Evolutionary conservation across 176 grass and related monocot genomes (phyloP).

Genomic region (Eleusine indica): DNA sequence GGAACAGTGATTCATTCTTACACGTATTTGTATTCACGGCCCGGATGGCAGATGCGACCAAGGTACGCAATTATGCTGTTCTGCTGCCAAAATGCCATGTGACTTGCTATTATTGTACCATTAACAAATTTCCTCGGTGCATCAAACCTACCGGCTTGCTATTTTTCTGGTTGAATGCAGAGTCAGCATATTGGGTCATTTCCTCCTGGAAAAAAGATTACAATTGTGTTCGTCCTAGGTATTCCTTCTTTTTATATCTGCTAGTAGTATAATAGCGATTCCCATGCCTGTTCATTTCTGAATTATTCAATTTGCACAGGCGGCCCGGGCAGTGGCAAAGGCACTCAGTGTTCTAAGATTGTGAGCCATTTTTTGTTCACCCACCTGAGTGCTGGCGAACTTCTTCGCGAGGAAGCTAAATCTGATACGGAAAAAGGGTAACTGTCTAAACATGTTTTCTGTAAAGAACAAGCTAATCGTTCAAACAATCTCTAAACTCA

Average conservation of each 20-base stretch:
- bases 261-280: too few species aligned
- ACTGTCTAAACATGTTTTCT: too few species aligned
- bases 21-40: background rate
- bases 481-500: too few species aligned
- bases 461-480: too few species aligned
- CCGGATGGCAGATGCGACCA: background rate
- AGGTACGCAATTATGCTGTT: background rate
- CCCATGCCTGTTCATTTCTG: background rate
- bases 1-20: too few species aligned
- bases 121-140: too few species aligned
- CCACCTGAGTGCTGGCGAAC: too few species aligned
- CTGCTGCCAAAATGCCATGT: background rate
- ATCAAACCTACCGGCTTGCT: background rate
- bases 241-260: background rate
- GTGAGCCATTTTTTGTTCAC: slow-evolving; percentile 58
- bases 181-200: slow-evolving; percentile 12
- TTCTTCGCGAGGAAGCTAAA: too few species aligned
- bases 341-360: slow-evolving; percentile 71
- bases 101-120: too few species aligned
- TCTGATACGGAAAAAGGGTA: too few species aligned
- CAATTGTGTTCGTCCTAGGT: slow-evolving; percentile 67
- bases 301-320: slow-evolving; percentile 34
- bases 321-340: slow-evolving; percentile 74
- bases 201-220: slow-evolving; percentile 53
- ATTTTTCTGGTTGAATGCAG: slow-evolving; percentile 36